Conservation (phyloP, 2,329 filamentous ascomycete genomes). For the Moelleriella libera region DNA sequence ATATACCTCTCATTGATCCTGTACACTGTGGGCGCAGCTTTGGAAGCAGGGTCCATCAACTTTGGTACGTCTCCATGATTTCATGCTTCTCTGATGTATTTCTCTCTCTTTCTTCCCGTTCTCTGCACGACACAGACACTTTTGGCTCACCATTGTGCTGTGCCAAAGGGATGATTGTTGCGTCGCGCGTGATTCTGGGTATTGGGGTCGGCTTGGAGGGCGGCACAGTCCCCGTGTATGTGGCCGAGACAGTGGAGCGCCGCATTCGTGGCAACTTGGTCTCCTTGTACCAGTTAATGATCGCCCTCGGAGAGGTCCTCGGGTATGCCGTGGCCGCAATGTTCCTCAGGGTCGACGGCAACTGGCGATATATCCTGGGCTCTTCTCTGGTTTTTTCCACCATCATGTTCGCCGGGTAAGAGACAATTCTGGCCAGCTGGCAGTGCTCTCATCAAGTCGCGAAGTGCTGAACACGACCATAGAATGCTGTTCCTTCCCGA, state of each 20-base stretch:
- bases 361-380: slow-evolving; percentile 63
- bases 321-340: slow-evolving; percentile 62
- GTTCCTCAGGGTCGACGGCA: slow-evolving; percentile 53
- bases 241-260: slow-evolving; percentile 57
- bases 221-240: slow-evolving; percentile 61
- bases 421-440: neutral
- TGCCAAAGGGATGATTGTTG: slow-evolving; percentile 47
- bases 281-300: slow-evolving; percentile 63
- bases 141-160: neutral
- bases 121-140: neutral
- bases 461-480: neutral
- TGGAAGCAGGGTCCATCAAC: slow-evolving; percentile 53
- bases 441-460: neutral
- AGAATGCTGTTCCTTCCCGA: slow-evolving; percentile 64
- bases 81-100: too few species aligned
- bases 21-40: slow-evolving; percentile 55
- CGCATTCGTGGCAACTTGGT: slow-evolving; percentile 57
- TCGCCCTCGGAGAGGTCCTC: slow-evolving; percentile 59
- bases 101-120: too few species aligned
- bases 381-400: slow-evolving; percentile 55
- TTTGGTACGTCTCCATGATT: slow-evolving; percentile 27
- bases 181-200: slow-evolving; percentile 54
- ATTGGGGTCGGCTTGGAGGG: slow-evolving; percentile 60
- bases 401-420: slow-evolving; percentile 21
- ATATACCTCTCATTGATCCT: slow-evolving; percentile 56